These are phyloP conservation scores for Fonsecaea erecta DNA, from an alignment of 2,329 filamentous ascomycete species.

Conservation along the genomic window DNA sequence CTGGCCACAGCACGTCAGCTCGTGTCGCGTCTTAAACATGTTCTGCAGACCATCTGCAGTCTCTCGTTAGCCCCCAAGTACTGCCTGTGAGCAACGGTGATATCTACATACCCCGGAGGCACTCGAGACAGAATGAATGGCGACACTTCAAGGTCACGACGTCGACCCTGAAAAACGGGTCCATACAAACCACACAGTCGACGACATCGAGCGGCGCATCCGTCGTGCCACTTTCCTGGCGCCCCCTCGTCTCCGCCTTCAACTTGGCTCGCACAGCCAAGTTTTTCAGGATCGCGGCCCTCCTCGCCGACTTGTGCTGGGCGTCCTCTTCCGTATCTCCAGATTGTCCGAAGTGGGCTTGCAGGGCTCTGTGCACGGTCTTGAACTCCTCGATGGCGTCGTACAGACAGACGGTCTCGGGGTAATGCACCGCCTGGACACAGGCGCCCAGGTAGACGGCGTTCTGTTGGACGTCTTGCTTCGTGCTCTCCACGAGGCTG, in stretches of 20 bases:
- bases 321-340: background rate
- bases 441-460: constrained; percentile 16
- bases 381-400: constrained; percentile 20
- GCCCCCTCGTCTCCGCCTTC: background rate
- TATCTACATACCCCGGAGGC: constrained; percentile 3
- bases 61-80: background rate
- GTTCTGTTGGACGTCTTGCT: constrained; percentile 5
- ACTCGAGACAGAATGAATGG: constrained; percentile 18
- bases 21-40: background rate
- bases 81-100: background rate
- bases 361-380: background rate
- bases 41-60: constrained; percentile 5
- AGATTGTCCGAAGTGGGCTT: background rate
- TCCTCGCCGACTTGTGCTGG: background rate
- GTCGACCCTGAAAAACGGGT: constrained; percentile 19
- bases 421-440: constrained; percentile 9
- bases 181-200: constrained; percentile 16
- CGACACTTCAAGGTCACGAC: constrained; percentile 14
- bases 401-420: constrained; percentile 14
- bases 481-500: constrained; percentile 11
- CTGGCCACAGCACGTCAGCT: constrained; percentile 21
- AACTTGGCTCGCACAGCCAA: constrained; percentile 6
- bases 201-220: constrained; percentile 6
- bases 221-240: background rate
- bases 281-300: background rate